Percentiles rank a stretch among this genome's conserved stretches.
These are phyloP conservation scores for Xerocomus spinulosus DNA, from an alignment of 768 basidiomycete genomes.

Conservation along the genomic window DNA sequence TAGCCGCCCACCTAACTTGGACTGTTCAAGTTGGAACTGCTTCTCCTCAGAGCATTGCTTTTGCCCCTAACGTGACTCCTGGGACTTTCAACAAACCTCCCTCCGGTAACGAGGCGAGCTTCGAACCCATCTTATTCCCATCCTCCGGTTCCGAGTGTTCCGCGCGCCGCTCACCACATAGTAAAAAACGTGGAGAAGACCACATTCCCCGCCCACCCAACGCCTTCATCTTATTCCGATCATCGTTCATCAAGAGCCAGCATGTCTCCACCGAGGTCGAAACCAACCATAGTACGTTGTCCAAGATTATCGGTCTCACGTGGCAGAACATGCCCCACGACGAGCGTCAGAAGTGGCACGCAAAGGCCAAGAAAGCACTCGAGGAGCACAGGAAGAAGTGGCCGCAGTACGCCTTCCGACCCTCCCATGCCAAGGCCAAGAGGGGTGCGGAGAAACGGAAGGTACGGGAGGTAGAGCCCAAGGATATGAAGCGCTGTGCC, in stretches of 20 bases:
- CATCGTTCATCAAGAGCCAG: conserved; percentile 74
- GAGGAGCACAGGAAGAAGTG: conserved; percentile 69
- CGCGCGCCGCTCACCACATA: conserved; percentile 48
- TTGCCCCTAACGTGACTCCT: conserved; percentile 56
- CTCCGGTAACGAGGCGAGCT: conserved; percentile 31
- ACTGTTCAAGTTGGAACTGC: conserved; percentile 39
- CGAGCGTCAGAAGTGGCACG: conserved; percentile 76
- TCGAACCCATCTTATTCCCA: conserved; percentile 57
- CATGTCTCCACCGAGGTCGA: conserved; percentile 75
- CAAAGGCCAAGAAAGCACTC: conserved; percentile 65
- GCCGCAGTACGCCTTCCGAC: conserved; percentile 73
- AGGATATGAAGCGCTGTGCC: conserved; percentile 55
- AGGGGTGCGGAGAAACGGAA: conserved; percentile 31
- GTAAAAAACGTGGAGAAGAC: conserved; percentile 66
- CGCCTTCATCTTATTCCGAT: conserved; percentile 84
- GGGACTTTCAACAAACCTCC: conserved; percentile 51
- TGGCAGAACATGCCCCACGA: conserved; percentile 75
- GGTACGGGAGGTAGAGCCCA: conserved; percentile 38
- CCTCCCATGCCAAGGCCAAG: conserved; percentile 42
- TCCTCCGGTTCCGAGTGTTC: conserved; percentile 33
- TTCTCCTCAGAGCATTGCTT: conserved; percentile 42
- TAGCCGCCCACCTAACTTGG: conserved; percentile 46
- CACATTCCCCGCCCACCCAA: conserved; percentile 84
- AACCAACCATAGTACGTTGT: conserved; percentile 78
- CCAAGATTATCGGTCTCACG: conserved; percentile 79